Evolutionary conservation across 495 filamentous ascomycete species (phyloP).

Genomic region (Trichocladium uniseriatum): DNA sequence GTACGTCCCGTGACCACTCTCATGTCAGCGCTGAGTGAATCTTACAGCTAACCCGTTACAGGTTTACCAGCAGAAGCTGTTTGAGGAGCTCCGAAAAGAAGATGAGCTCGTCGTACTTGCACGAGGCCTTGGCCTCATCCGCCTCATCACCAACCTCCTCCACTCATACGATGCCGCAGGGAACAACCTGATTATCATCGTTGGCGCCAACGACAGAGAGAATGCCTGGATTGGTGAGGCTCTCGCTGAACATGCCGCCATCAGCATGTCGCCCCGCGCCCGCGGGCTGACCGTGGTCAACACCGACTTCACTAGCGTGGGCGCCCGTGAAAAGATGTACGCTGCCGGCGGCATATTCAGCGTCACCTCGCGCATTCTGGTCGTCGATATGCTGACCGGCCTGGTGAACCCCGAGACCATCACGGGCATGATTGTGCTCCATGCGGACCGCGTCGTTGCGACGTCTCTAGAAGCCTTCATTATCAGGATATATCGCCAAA

Average conservation of each 20-base stretch:
- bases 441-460: conserved; percentile 79
- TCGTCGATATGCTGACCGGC: conserved; percentile 82
- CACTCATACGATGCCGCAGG: conserved; percentile 95
- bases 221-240: conserved; percentile 92
- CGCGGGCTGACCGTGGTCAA: conserved; percentile 86
- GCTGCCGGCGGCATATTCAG: conserved; percentile 83
- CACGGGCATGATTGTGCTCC: conserved; percentile 79
- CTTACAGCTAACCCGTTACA: conserved; percentile 10
- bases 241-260: conserved; percentile 84
- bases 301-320: conserved; percentile 83
- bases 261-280: conserved; percentile 63
- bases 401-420: conserved; percentile 76
- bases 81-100: conserved; percentile 77
- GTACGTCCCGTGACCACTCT: conserved; percentile 37
- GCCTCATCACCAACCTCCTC: conserved; percentile 83
- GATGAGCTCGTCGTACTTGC: conserved; percentile 91
- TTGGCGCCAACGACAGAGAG: conserved; percentile 87
- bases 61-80: conserved; percentile 84
- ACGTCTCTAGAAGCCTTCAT: conserved; percentile 94
- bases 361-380: conserved; percentile 89
- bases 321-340: conserved; percentile 83
- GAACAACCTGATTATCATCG: conserved; percentile 79
- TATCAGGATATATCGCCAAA: conserved; percentile 82
- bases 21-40: neutral
- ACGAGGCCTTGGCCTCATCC: conserved; percentile 82